Base-by-base conservation (phyloP, 202 grass and related monocot species). In the Schoenoplectus tabernaemontani region DNA sequence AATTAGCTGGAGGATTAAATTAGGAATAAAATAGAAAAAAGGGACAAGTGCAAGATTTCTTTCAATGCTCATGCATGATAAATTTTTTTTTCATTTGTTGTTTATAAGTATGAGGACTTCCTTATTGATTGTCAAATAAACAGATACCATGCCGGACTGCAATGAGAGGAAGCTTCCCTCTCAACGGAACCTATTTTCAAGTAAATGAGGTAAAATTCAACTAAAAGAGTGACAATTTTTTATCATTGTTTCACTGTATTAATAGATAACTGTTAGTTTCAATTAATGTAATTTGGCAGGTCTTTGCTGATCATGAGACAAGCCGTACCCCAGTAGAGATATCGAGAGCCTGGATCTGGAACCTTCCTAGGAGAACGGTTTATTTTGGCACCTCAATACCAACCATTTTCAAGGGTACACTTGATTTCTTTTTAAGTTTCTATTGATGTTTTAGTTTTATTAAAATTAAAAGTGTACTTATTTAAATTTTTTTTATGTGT, bases 131-230 rank as follows among this genome's bases (percentile, higher is more conserved):
- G 22, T 77, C 78, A 70, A 81, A 71, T 81, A 84, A 84, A 82
- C 83, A 97, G 93, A 97, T 97, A 89, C 90, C 93, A 47, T 97
- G 90, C 59, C 85, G 90, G 20, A 93, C 88, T 81, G 93, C 93
- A 72, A 97, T 89, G 93, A 91, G 87, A 89, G 90, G 93, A 88
- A 93, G 84, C 82, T 97, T 97, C 66, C 90, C 93, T 84, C 93
- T 97, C 53, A 93, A 91, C 57, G 93, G 93, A 11, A 97, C 93
- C 51, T 93, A 97, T 84, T 97, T 97, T 77, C 93, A 97, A 97
- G 88, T 93, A 69, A 97, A 97, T 48, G 93, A 97, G 90, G 90
- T 97, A 70, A 86, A 78, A 38, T 57, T 63, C 17, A 34, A 57
- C 66, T 76, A 24, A 50, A 36, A 64, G 56, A 59, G 39, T 64